A percentile compares a stretch with the other conserved stretches of the same genome.
Conservation (phyloP, 2,329 filamentous ascomycete species). For the Talaromyces sp. region DNA sequence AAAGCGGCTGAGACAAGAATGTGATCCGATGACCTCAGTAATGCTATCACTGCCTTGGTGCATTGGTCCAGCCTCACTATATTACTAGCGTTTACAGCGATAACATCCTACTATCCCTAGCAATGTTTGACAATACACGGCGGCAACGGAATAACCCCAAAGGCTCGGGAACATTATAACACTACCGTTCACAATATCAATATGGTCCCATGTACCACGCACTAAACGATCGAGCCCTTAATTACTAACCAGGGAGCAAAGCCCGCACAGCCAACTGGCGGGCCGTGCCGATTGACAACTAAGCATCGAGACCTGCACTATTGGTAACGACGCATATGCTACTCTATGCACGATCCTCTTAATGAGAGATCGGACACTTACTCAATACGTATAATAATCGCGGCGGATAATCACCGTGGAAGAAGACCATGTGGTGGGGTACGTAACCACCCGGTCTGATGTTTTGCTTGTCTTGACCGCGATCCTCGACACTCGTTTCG, state of each 20-base stretch:
- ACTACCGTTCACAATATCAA: background rate
- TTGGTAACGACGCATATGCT: background rate
- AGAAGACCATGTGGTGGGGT: background rate
- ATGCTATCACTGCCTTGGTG: background rate
- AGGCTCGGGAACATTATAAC: background rate
- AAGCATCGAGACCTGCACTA: background rate
- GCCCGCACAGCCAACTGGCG: background rate
- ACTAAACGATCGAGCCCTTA: background rate
- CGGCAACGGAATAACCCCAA: background rate
- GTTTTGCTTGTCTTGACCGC: background rate
- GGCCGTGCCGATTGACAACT: background rate
- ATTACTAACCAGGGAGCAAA: background rate
- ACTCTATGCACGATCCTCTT: background rate
- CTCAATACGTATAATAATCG: background rate
- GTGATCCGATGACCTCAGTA: background rate
- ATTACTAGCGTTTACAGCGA: background rate
- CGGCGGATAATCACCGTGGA: background rate
- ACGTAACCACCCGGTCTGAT: background rate
- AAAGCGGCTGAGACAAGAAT: background rate
- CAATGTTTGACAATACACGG: background rate
- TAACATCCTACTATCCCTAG: background rate
- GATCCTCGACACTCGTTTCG: background rate
- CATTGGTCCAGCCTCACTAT: background rate
- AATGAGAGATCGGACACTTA: background rate
- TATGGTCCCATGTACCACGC: background rate